Percentiles rank a stretch among this genome's conserved stretches.
These are phyloP conservation scores for Paraphoma chrysanthemicola DNA, from an alignment of 2,329 filamentous ascomycete species.

Conservation along the genomic window DNA sequence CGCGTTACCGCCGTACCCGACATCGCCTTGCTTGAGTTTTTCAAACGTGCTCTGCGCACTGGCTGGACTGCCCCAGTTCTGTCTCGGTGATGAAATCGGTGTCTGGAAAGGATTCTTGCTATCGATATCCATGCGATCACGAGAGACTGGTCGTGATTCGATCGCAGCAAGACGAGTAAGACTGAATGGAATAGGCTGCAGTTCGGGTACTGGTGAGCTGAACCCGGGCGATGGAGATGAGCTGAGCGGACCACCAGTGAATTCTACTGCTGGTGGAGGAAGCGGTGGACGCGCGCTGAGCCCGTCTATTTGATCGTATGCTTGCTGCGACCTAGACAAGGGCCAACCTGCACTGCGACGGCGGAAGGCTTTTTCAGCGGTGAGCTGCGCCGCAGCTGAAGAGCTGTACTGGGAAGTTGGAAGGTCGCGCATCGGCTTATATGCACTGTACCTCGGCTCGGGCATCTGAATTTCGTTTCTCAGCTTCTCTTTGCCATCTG, in stretches of 20 bases:
- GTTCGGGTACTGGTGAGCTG: conserved; percentile 34
- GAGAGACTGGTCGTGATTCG: conserved; percentile 40
- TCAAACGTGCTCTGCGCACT: conserved; percentile 58
- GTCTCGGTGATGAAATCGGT: conserved; percentile 24
- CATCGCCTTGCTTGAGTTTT: conserved; percentile 72
- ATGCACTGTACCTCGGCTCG: conserved; percentile 84
- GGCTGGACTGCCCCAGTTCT: conserved; percentile 24
- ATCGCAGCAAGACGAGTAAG: conserved; percentile 41
- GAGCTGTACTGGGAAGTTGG: conserved; percentile 28
- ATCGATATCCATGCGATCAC: conserved; percentile 44
- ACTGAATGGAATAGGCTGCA: conserved; percentile 63
- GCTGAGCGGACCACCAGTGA: conserved; percentile 36
- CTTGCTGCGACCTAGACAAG: conserved; percentile 35
- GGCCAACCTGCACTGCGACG: conserved; percentile 43
- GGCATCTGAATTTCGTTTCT: conserved; percentile 88
- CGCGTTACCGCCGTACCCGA: conserved; percentile 49
- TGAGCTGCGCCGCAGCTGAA: conserved; percentile 26
- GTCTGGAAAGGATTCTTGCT: conserved; percentile 31
- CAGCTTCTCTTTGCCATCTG: conserved; percentile 92
- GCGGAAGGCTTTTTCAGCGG: conserved; percentile 33
- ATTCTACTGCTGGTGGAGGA: conserved; percentile 41
- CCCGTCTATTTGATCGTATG: conserved; percentile 35
- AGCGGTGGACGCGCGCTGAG: conserved; percentile 30
- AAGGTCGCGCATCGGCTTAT: conserved; percentile 69
- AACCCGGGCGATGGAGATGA: conserved; percentile 28